phyloP scores from a whole-genome alignment of 257 asterid genomes.

The Cynanchum wilfordii region DNA sequence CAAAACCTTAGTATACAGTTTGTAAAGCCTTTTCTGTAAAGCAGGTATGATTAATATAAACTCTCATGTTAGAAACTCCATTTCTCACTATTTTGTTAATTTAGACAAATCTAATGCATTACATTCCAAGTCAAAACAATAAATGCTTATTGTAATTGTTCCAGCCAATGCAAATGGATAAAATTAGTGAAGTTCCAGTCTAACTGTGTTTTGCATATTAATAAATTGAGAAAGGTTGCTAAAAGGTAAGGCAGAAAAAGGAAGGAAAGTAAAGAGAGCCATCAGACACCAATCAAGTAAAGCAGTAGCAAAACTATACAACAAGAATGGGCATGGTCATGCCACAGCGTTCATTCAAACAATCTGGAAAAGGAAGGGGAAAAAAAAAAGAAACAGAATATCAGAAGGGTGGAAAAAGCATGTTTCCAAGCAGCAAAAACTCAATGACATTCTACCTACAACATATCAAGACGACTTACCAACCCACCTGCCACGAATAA shows the following conservation, averaged over 20 bases:
- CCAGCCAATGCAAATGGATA: background rate
- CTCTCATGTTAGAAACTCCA: background rate
- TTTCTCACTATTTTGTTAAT: background rate
- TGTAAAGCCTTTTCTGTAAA: background rate
- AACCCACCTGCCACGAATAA: constrained; percentile 90
- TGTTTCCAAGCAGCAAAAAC: constrained; percentile 27
- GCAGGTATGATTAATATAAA: background rate
- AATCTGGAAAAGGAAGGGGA: background rate
- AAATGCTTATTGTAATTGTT: background rate
- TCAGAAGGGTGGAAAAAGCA: constrained; percentile 14
- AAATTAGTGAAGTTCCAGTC: background rate
- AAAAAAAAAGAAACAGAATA: background rate
- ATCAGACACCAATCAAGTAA: background rate
- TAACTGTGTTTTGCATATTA: background rate
- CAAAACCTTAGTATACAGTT: background rate
- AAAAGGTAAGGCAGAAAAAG: background rate
- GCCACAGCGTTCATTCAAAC: constrained; percentile 1
- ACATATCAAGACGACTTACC: constrained; percentile 48
- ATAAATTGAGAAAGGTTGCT: background rate
- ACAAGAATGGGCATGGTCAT: background rate
- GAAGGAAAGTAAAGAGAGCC: background rate
- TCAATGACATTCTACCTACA: constrained; percentile 24
- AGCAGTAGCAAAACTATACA: background rate
- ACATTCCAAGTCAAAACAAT: background rate
- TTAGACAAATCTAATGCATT: background rate